These are phyloP conservation scores for Xerocomellus amylosporus DNA, from an alignment of 768 basidiomycete species.

Conservation along the genomic window DNA sequence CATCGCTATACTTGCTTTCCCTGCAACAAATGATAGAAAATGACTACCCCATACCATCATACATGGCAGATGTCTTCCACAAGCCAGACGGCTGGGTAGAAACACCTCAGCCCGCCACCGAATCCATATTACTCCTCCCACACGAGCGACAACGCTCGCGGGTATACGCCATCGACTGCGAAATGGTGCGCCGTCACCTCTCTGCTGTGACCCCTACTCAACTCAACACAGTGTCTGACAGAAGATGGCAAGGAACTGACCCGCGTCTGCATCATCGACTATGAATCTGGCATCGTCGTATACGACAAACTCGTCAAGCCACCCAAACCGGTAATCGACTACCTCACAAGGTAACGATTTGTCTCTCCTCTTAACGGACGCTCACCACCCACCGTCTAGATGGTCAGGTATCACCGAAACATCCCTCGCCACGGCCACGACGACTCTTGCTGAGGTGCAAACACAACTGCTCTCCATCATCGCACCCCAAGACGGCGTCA, in stretches of 20 bases:
- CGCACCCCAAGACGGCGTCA: conserved; percentile 47
- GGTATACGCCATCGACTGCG: conserved; percentile 90
- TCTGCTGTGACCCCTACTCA: background rate
- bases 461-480: conserved; percentile 65
- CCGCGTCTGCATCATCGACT: conserved; percentile 82
- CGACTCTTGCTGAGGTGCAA: conserved; percentile 78
- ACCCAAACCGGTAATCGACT: conserved; percentile 78
- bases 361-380: background rate
- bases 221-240: conserved; percentile 65
- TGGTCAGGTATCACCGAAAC: conserved; percentile 93
- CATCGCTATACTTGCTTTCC: conserved; percentile 69
- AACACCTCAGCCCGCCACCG: conserved; percentile 52
- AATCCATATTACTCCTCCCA: conserved; percentile 32
- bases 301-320: conserved; percentile 94
- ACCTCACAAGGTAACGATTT: conserved; percentile 72
- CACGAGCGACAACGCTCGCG: conserved; percentile 37
- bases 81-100: conserved; percentile 77
- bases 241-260: conserved; percentile 90
- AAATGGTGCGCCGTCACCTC: conserved; percentile 68
- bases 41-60: conserved; percentile 86
- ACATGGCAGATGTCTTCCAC: conserved; percentile 70
- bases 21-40: conserved; percentile 91
- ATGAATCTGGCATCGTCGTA: too few relatives aligned
- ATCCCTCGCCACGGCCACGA: conserved; percentile 64
- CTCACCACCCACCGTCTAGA: conserved; percentile 35